These are phyloP conservation scores for Encephalitozoon hellem DNA, from an alignment of 371 early-diverging fungal genomes.

Conservation along the genomic window DNA sequence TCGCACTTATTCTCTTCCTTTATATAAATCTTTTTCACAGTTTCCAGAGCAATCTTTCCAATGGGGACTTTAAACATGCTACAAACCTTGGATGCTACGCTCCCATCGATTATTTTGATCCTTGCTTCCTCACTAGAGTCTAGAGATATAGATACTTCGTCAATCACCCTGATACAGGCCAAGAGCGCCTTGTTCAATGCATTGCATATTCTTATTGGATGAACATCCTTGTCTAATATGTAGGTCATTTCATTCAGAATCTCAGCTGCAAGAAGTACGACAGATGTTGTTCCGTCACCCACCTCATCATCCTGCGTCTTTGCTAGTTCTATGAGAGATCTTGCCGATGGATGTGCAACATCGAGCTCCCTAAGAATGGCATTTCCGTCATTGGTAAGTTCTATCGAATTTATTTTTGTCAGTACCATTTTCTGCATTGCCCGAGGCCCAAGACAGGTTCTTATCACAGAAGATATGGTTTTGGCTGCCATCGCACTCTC, in stretches of 20 bases:
- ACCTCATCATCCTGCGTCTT: constrained; percentile 99
- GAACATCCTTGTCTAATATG: constrained; percentile 77
- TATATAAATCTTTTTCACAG: constrained; percentile 76
- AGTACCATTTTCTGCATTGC: constrained; percentile 99
- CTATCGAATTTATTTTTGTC: constrained; percentile 98
- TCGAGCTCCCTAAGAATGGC: constrained; percentile 96
- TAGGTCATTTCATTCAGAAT: constrained; percentile 50
- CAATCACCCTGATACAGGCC: constrained; percentile 72
- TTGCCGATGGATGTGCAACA: constrained; percentile 97
- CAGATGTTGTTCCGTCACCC: constrained; percentile 98
- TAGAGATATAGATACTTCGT: constrained; percentile 70
- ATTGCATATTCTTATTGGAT: constrained; percentile 88
- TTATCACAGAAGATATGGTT: constrained; percentile 85
- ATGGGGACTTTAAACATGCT: constrained; percentile 85
- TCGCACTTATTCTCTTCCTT: constrained; percentile 66
- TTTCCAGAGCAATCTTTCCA: constrained; percentile 85
- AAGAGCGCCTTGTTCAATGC: constrained; percentile 81
- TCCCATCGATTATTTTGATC: constrained; percentile 73
- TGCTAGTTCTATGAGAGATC: constrained; percentile 94
- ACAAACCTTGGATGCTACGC: constrained; percentile 91
- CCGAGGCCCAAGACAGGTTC: constrained; percentile 94
- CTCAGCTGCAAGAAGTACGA: constrained; percentile 72
- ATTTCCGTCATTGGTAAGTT: constrained; percentile 98
- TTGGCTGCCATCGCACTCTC: constrained; percentile 39
- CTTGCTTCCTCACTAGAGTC: constrained; percentile 75